A percentile compares a stretch with the other conserved stretches of the same genome.
These are phyloP conservation scores for Cucurbita moschata DNA, from an alignment of 306 rosid genomes.

Conservation along the genomic window DNA sequence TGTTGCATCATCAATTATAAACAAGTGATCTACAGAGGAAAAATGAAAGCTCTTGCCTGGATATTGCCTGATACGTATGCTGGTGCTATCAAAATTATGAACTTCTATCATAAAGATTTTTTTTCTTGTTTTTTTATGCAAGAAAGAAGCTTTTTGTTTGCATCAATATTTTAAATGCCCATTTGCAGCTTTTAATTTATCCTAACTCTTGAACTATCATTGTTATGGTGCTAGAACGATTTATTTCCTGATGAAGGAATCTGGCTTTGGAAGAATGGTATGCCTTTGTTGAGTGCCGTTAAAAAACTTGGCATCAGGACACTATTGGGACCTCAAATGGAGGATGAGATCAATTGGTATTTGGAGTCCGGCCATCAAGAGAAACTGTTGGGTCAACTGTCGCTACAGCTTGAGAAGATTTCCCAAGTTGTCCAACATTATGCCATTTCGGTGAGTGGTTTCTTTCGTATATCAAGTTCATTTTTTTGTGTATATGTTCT, in stretches of 20 bases:
- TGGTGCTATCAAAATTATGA: background rate
- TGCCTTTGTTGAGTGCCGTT: conserved; percentile 79
- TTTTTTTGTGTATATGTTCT: background rate
- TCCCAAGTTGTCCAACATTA: conserved; percentile 77
- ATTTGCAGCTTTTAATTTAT: background rate
- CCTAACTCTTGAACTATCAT: background rate
- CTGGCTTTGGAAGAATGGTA: conserved; percentile 81
- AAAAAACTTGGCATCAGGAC: conserved; percentile 78
- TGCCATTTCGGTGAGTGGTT: conserved; percentile 74
- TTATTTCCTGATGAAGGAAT: conserved; percentile 82
- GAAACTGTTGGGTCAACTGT: conserved; percentile 65
- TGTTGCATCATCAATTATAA: background rate
- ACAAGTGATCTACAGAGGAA: background rate
- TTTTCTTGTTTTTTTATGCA: background rate
- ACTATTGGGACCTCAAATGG: conserved; percentile 67
- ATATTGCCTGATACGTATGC: background rate
- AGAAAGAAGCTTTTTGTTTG: background rate
- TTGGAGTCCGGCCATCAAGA: conserved; percentile 55
- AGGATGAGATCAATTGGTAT: conserved; percentile 78
- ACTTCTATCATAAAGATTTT: background rate
- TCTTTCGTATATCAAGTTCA: conserved; percentile 9
- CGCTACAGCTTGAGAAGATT: conserved; percentile 62
- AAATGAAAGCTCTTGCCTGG: background rate
- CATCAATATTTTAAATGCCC: background rate
- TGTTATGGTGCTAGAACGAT: conserved; percentile 54